Percentiles rank a stretch among this genome's conserved stretches.
phyloP scores from a whole-genome alignment of 2,329 filamentous ascomycete genomes.

The Penicillium nordicum region DNA sequence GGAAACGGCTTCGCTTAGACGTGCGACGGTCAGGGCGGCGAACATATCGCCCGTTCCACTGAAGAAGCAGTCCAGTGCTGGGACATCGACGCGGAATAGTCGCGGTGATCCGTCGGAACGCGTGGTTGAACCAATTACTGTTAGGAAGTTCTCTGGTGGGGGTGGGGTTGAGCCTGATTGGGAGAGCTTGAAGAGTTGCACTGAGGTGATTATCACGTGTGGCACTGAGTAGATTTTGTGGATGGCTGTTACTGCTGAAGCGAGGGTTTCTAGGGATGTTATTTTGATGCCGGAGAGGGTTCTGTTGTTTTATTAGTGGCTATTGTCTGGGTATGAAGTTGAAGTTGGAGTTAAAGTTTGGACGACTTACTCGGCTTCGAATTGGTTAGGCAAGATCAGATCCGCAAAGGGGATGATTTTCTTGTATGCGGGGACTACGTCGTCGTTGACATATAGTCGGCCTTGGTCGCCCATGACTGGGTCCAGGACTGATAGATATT shows the following conservation, averaged over 20 bases:
- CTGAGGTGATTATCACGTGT: slow-evolving; percentile 89
- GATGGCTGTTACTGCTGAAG: slow-evolving; percentile 69
- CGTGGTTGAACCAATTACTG: slow-evolving; percentile 74
- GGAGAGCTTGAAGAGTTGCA: slow-evolving; percentile 60
- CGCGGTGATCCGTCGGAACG: slow-evolving; percentile 62
- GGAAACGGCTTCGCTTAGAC: slow-evolving; percentile 77
- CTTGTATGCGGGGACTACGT: slow-evolving; percentile 89
- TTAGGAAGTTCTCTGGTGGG: slow-evolving; percentile 51
- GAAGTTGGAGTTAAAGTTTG: too few species aligned
- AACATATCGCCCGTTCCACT: slow-evolving; percentile 99
- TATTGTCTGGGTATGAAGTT: neutral
- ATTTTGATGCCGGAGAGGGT: slow-evolving; percentile 83
- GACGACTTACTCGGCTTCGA: slow-evolving; percentile 79
- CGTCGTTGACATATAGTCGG: slow-evolving; percentile 82
- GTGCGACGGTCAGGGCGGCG: slow-evolving; percentile 80
- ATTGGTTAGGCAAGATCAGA: slow-evolving; percentile 92
- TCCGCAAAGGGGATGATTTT: slow-evolving; percentile 75
- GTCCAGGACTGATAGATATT: slow-evolving; percentile 64
- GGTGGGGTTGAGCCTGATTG: slow-evolving; percentile 39
- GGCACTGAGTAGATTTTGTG: slow-evolving; percentile 74
- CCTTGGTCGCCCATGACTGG: slow-evolving; percentile 98
- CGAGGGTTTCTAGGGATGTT: slow-evolving; percentile 67
- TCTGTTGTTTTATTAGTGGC: slow-evolving; percentile 45
- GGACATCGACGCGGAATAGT: slow-evolving; percentile 85
- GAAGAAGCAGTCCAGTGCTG: slow-evolving; percentile 88